phyloP scores from a whole-genome alignment of 2,329 filamentous ascomycete genomes.

The Botrytis medusae region DNA sequence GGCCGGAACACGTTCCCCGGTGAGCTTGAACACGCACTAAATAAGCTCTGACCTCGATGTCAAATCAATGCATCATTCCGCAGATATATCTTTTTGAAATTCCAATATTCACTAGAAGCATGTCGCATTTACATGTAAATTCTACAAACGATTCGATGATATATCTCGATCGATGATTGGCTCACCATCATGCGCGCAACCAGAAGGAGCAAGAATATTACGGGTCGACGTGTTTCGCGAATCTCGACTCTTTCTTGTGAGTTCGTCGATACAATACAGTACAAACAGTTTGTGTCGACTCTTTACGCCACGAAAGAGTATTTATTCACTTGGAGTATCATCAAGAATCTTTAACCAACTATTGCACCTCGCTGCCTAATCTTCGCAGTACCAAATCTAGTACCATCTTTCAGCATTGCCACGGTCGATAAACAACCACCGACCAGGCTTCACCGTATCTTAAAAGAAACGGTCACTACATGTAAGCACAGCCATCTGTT shows the following conservation, averaged over 20 bases:
- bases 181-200: not conserved
- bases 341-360: not conserved
- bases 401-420: not conserved
- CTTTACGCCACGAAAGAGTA: not conserved
- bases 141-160: not conserved
- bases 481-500: not conserved
- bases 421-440: not conserved
- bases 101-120: not conserved
- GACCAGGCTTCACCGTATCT: not conserved
- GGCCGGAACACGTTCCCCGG: not conserved
- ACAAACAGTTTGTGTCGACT: not conserved
- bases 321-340: not conserved
- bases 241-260: not conserved
- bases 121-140: not conserved
- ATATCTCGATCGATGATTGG: not conserved
- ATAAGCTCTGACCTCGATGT: not conserved
- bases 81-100: not conserved
- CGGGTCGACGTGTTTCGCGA: not conserved
- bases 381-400: not conserved
- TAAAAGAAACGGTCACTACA: not conserved
- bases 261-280: not conserved
- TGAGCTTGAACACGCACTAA: not conserved
- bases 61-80: not conserved
- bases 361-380: not conserved
- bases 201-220: not conserved